Evolutionary conservation across 2,329 filamentous ascomycete species (phyloP), one percentile per base, ranked within the genome.

Genomic region (Ophiosphaerella korrae): DNA sequence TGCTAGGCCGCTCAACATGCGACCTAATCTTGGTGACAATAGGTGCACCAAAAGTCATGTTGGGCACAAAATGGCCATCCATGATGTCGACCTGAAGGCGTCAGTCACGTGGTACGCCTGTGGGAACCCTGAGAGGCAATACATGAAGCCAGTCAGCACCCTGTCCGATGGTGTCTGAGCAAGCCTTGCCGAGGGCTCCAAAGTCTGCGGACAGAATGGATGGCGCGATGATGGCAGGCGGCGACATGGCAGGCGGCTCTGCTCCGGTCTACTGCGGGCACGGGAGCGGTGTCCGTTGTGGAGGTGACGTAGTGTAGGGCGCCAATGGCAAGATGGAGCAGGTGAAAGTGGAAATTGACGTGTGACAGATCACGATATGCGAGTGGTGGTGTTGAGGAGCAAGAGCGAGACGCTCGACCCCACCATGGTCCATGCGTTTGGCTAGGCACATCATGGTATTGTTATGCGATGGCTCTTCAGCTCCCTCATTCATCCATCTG

Each of bases 131-230:
- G 26, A 14, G 5, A 26, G 34, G 35, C 37, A 29, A 45, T 70
- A 75, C 70, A 60, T 75, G 72, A 52, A 74, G 72, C 72, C 72
- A 74, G 62, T 74, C 90, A 60, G 92, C 91, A 51, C 92, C 90
- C 61, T 92, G 85, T 44, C 83, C 82, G 67, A 99, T 97, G 52
- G 92, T 96, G 66, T 85, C 84, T 44, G 86, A 85, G 79, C 94
- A 99, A 74, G 91, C 93, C 68, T 86, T 84, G 65, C 93, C 92
- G 50, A 99, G 84, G 60, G 88, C 82, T 69, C 86, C 92, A 78
- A 99, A 99, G 82, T 99, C 93, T 61, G 93, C 93, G 68, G 92
- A 95, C 54, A 99, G 87, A 66, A 99, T 97, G n/a, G 93, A 97
- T 26, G 94, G 94, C 13, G 93, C 93, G 67, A 99, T 96, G 74